Evolutionary conservation across 2,329 filamentous ascomycete genomes (phyloP).

Genomic region (Colletotrichum sansevieriae): DNA sequence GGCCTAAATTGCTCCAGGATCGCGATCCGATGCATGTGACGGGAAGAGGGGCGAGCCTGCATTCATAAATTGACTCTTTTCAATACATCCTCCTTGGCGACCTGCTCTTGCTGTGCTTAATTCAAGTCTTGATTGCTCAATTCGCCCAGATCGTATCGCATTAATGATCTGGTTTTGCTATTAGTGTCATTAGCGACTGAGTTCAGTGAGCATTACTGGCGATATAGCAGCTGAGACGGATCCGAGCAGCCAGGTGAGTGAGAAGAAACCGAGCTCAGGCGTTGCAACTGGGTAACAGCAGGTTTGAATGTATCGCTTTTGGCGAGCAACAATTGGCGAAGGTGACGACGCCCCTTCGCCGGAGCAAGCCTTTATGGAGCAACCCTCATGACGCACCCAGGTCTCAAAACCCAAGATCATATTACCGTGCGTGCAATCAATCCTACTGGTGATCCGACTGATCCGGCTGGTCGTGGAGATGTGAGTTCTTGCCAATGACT

Average conservation of each 20-base stretch:
- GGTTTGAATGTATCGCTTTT: neutral
- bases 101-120: no score
- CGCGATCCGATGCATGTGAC: slow-evolving; percentile 6
- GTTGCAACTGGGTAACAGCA: neutral
- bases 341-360: neutral
- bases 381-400: no score
- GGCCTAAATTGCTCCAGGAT: neutral
- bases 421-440: no score
- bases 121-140: neutral
- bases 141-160: neutral
- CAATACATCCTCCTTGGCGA: no score
- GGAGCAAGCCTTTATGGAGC: no score
- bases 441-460: no score
- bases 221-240: slow-evolving; percentile 12
- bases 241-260: slow-evolving; percentile 9
- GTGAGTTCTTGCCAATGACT: no score
- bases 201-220: slow-evolving; percentile 2
- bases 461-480: no score
- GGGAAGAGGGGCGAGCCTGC: neutral
- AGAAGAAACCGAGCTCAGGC: neutral
- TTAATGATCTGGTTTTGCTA: neutral
- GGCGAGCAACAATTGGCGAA: neutral
- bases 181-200: neutral
- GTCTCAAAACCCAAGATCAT: no score
- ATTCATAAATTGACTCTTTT: no score